These are phyloP conservation scores for Coemansia sp. DNA, from an alignment of 192 early-diverging fungal species.

Conservation along the genomic window DNA sequence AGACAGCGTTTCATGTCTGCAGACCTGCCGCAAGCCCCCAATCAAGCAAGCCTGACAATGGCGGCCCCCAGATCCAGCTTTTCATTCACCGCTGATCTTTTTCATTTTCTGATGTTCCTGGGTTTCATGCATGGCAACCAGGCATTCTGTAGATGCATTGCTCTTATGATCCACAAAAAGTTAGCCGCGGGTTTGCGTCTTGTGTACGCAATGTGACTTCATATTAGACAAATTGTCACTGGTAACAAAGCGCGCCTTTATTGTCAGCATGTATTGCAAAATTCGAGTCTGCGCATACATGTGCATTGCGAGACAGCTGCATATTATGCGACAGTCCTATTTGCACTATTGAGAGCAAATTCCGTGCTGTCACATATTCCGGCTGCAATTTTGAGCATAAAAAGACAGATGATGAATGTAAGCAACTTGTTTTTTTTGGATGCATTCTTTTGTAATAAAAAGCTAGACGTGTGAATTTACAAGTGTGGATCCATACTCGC, in stretches of 20 bases:
- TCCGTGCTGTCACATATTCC: not conserved
- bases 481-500: too few relatives aligned
- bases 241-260: not conserved
- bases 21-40: not conserved
- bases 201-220: not conserved
- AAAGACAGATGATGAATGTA: not conserved
- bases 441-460: not conserved
- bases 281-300: not conserved
- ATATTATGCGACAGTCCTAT: not conserved
- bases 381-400: not conserved
- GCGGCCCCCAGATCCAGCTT: not conserved
- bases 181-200: not conserved
- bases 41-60: not conserved
- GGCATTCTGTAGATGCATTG: not conserved
- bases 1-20: not conserved
- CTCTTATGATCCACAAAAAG: not conserved
- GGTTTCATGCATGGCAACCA: not conserved
- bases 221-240: not conserved
- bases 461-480: not conserved
- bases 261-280: not conserved
- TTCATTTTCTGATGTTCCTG: not conserved
- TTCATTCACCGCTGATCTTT: not conserved
- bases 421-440: not conserved
- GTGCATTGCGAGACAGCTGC: not conserved
- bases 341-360: not conserved